A percentile compares a stretch with the other conserved stretches of the same genome.
These are phyloP conservation scores for Leucaena leucocephala DNA, from an alignment of 306 rosid genomes.

Conservation along the genomic window DNA sequence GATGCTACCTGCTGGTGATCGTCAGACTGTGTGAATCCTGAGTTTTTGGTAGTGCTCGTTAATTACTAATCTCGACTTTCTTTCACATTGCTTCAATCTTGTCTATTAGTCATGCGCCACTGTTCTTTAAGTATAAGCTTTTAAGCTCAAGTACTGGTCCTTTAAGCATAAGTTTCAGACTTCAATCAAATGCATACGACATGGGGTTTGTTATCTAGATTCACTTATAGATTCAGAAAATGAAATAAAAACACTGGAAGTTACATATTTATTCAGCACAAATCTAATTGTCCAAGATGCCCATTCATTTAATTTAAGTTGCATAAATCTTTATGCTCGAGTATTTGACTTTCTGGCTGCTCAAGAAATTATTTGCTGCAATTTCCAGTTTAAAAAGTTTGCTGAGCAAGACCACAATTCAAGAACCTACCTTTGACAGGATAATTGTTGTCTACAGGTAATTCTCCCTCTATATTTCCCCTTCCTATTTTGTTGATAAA, in stretches of 20 bases:
- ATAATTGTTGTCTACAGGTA: constrained; percentile 95
- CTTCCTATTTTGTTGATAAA: not conserved
- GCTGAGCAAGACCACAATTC: constrained; percentile 73
- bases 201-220: constrained; percentile 13
- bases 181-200: not conserved
- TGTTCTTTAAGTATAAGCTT: constrained; percentile 4
- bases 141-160: constrained; percentile 22
- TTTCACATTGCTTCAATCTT: constrained; percentile 19
- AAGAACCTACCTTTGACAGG: constrained; percentile 97
- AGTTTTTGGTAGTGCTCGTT: constrained; percentile 1
- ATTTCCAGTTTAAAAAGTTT: constrained; percentile 60
- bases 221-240: constrained; percentile 12
- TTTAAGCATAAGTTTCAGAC: constrained; percentile 20
- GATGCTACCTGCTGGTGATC: constrained; percentile 24
- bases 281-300: constrained; percentile 20
- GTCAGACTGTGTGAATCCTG: constrained; percentile 26
- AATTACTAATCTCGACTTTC: constrained; percentile 2
- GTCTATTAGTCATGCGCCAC: constrained; percentile 7
- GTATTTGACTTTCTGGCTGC: constrained; percentile 13
- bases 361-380: constrained; percentile 35
- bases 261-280: constrained; percentile 22
- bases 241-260: constrained; percentile 4
- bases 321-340: constrained; percentile 27
- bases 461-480: constrained; percentile 17
- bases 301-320: constrained; percentile 25